These are phyloP conservation scores for Auxenochlorella protothecoides DNA, from an alignment of 139 green algal genomes.

Conservation along the genomic window DNA sequence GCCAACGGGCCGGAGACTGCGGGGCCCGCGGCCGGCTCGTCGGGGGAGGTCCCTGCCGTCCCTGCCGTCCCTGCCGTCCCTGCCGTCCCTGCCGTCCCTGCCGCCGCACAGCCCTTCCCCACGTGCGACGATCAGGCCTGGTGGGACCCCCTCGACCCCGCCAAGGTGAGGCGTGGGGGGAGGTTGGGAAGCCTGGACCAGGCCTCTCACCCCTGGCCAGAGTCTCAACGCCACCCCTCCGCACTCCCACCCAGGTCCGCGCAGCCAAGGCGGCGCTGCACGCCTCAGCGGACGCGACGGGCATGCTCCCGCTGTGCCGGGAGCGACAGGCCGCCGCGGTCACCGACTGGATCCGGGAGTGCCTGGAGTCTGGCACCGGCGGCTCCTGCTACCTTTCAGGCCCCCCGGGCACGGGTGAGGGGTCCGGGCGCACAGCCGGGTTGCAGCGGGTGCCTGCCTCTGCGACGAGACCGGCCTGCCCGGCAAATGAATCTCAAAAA, in stretches of 20 bases:
- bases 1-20: too few relatives aligned
- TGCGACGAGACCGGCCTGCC: background rate
- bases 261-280: conserved; percentile 21
- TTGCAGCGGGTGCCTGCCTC: background rate
- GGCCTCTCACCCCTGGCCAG: background rate
- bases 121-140: background rate
- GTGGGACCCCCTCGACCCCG: conserved; percentile 12
- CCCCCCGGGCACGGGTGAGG: conserved; percentile 36
- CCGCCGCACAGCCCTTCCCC: too few relatives aligned
- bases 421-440: background rate
- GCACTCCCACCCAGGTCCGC: conserved; percentile 6
- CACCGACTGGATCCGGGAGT: conserved; percentile 4
- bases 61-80: too few relatives aligned
- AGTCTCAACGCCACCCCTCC: too few relatives aligned
- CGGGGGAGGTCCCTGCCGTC: too few relatives aligned
- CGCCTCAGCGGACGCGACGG: background rate
- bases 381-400: conserved; percentile 34
- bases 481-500: background rate
- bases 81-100: too few relatives aligned
- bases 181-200: background rate
- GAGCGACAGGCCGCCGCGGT: conserved; percentile 22
- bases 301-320: conserved; percentile 19
- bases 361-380: conserved; percentile 7
- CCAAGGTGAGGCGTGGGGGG: background rate
- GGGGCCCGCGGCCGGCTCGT: too few relatives aligned